These are phyloP conservation scores for Podila minutissima DNA, from an alignment of 192 early-diverging fungal genomes.

Conservation along the genomic window DNA sequence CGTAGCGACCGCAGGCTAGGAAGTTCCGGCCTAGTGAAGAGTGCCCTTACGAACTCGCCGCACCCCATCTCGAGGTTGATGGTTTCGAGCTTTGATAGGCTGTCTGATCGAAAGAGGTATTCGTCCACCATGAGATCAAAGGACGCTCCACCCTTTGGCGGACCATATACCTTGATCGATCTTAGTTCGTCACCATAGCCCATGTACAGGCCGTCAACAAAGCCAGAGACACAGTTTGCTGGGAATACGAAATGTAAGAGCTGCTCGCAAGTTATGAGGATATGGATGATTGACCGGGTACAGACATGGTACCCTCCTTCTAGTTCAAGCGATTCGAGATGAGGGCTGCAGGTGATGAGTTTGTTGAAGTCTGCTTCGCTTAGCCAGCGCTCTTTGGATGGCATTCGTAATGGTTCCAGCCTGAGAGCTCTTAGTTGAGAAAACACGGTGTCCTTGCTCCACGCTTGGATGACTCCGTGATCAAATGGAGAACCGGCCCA, in stretches of 20 bases:
- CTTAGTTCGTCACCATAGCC: conserved; percentile 13
- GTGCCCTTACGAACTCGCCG: conserved; percentile 8
- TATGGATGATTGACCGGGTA: conserved; percentile 7
- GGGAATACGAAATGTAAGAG: conserved; percentile 8
- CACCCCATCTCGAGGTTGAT: conserved; percentile 10
- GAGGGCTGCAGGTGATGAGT: conserved; percentile 5
- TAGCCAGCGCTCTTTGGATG: conserved; percentile 1
- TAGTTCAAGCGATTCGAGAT: conserved; percentile 14
- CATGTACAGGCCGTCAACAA: conserved; percentile 20
- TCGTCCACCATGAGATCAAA: conserved; percentile 1
- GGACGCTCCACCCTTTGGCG: neutral
- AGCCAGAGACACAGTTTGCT: conserved; percentile 6
- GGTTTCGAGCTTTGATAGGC: conserved; percentile 9
- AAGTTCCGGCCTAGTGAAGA: conserved; percentile 8
- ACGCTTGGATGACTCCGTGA: conserved; percentile 1
- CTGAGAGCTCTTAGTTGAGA: neutral
- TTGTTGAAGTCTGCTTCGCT: conserved; percentile 13
- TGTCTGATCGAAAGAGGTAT: conserved; percentile 1
- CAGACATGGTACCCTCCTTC: conserved; percentile 8
- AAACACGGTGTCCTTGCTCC: conserved; percentile 3
- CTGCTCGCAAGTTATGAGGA: conserved; percentile 11
- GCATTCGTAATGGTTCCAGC: conserved; percentile 15
- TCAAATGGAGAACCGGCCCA: conserved; percentile 24
- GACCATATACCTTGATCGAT: conserved; percentile 8
- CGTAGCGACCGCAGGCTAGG: conserved; percentile 4